phyloP scores from a whole-genome alignment of 208 protist species.

The Leishmania mexicana region DNA sequence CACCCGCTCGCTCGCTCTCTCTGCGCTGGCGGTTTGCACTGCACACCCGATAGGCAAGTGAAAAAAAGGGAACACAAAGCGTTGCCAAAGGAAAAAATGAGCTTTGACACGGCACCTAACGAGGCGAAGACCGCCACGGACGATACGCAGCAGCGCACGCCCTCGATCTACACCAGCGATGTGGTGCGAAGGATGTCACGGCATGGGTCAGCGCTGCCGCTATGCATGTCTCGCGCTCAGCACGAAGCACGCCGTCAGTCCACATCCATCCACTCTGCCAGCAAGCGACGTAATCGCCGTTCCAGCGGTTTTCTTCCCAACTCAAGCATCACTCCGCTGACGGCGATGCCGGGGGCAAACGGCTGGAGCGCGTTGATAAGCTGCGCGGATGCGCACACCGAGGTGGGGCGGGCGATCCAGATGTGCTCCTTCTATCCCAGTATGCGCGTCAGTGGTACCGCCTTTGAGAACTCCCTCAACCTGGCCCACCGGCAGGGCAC shows the following conservation, averaged over 20 bases:
- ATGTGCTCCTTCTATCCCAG: slow-evolving; percentile 77
- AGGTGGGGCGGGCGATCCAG: slow-evolving; percentile 50
- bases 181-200: slow-evolving; percentile 10
- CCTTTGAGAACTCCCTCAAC: slow-evolving; percentile 72
- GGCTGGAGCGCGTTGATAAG: slow-evolving; percentile 14
- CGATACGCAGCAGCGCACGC: not conserved
- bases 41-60: not conserved
- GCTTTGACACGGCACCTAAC: not conserved
- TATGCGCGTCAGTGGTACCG: slow-evolving; percentile 71
- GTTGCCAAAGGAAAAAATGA: not conserved
- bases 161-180: slow-evolving; percentile 5
- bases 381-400: slow-evolving; percentile 15
- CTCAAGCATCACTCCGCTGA: not conserved
- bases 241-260: slow-evolving; percentile 29
- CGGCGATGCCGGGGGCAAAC: slow-evolving; percentile 5
- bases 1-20: not conserved
- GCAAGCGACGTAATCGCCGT: slow-evolving; percentile 6
- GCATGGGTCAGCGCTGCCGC: slow-evolving; percentile 34
- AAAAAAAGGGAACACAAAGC: not conserved
- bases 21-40: not conserved
- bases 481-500: slow-evolving; percentile 24
- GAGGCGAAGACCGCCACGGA: slow-evolving; percentile 2
- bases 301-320: not conserved
- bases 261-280: not conserved
- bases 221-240: slow-evolving; percentile 54